Evolutionary conservation across 139 green algal species (phyloP).

Genomic region (Micractinium sp.): DNA sequence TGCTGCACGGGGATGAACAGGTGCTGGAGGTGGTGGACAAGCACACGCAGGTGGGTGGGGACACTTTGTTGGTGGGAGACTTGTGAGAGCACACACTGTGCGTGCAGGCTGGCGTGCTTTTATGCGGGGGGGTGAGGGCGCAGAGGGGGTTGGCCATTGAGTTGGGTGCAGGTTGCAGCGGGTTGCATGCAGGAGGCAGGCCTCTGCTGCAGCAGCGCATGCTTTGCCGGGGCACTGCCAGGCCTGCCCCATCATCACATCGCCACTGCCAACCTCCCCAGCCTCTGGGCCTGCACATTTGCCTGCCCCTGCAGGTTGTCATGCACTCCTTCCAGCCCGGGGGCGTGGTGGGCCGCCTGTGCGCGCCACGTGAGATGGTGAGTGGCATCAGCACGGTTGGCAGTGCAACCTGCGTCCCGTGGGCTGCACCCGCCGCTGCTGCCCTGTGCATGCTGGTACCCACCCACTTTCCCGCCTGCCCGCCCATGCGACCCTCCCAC

Average conservation of each 20-base stretch:
- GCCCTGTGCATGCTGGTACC: background rate
- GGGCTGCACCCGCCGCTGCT: too few relatives aligned
- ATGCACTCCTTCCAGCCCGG: constrained; percentile 20
- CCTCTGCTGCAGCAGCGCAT: too few relatives aligned
- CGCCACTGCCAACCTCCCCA: background rate
- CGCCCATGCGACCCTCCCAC: too few relatives aligned
- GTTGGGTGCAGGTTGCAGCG: background rate
- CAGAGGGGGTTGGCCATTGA: too few relatives aligned
- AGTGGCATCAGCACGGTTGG: too few relatives aligned
- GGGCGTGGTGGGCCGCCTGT: constrained; percentile 24
- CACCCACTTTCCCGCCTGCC: background rate
- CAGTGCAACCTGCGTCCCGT: too few relatives aligned
- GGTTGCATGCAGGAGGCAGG: too few relatives aligned
- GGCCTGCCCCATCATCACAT: background rate
- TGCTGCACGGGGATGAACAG: constrained; percentile 19
- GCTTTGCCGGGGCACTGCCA: background rate
- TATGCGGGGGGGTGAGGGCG: background rate
- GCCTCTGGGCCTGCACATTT: background rate
- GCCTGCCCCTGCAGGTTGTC: constrained; percentile 12
- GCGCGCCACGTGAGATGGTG: constrained; percentile 32
- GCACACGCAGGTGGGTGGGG: constrained; percentile 30
- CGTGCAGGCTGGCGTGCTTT: too few relatives aligned
- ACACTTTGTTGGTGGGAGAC: too few relatives aligned
- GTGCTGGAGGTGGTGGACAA: constrained; percentile 39
- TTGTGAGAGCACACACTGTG: too few relatives aligned